Percentiles rank a stretch among this genome's conserved stretches.
phyloP scores from a whole-genome alignment of 192 early-diverging fungal species.

The Spizellomyces punctatus region DNA sequence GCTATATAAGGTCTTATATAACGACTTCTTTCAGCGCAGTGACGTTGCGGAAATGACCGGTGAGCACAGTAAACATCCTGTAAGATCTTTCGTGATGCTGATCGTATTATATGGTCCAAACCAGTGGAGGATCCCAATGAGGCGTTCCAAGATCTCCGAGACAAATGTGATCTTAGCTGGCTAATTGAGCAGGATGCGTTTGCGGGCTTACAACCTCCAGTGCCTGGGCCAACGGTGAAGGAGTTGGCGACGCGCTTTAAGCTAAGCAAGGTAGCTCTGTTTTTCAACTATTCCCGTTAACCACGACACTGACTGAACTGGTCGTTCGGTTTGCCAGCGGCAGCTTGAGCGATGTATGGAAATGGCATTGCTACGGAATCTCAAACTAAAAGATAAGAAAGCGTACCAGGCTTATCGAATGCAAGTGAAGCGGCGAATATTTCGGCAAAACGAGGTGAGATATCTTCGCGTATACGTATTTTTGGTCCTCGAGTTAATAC shows the following conservation, averaged over 20 bases:
- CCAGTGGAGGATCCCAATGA: conserved; percentile 94
- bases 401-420: conserved; percentile 67
- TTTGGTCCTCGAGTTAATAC: conserved; percentile 2
- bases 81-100: not conserved
- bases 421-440: conserved; percentile 84
- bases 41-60: conserved; percentile 66
- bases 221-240: conserved; percentile 51
- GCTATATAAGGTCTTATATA: conserved; percentile 68
- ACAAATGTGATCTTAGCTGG: conserved; percentile 75
- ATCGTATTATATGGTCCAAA: conserved; percentile 5
- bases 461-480: conserved; percentile 14
- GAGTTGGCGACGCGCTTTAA: conserved; percentile 66
- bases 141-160: conserved; percentile 81
- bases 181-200: conserved; percentile 63
- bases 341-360: conserved; percentile 86
- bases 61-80: conserved; percentile 12
- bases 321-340: conserved; percentile 43
- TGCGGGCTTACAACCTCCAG: conserved; percentile 61
- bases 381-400: conserved; percentile 51
- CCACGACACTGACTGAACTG: not conserved
- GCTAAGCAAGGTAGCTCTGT: conserved; percentile 65
- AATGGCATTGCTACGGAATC: conserved; percentile 64
- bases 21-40: conserved; percentile 42
- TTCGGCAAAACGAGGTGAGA: conserved; percentile 68
- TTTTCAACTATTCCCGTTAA: no score